Evolutionary conservation across 2,329 filamentous ascomycete genomes (phyloP).

Genomic region (Colletotrichum lupini): DNA sequence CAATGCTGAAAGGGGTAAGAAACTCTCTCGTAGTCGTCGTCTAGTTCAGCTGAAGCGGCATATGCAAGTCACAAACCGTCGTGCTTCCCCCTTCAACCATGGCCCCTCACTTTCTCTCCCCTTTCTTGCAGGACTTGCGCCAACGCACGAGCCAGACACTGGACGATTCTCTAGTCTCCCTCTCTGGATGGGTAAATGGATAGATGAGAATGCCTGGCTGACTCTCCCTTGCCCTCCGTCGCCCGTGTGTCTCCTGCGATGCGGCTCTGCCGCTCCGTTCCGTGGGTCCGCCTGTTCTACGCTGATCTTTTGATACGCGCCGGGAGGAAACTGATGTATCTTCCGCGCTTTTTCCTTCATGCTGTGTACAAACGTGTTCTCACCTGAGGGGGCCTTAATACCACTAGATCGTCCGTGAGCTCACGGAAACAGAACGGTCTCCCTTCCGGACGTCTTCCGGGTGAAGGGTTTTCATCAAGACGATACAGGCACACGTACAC

Average conservation of each 20-base stretch:
- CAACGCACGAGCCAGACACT: slow-evolving; percentile 1
- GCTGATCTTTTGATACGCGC: slow-evolving; percentile 29
- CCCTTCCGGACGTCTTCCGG: neutral
- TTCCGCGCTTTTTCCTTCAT: neutral
- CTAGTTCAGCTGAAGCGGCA: neutral
- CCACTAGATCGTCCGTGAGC: neutral
- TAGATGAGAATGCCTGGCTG: neutral
- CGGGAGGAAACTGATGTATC: neutral
- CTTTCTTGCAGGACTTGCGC: neutral
- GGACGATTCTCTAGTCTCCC: neutral
- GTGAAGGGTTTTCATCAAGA: neutral
- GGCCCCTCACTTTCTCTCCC: neutral
- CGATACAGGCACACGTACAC: neutral
- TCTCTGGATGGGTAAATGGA: neutral
- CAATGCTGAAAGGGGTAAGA: neutral
- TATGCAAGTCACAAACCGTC: neutral
- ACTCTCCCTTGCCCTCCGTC: neutral
- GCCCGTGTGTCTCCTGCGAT: neutral
- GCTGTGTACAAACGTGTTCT: neutral
- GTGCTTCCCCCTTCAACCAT: neutral
- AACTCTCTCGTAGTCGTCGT: neutral
- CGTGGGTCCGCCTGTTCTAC: neutral
- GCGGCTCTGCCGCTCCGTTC: slow-evolving; percentile 23
- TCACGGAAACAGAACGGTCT: neutral
- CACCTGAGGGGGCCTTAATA: neutral